Evolutionary conservation across 352 stramenopile species (phyloP), one percentile per base, ranked within the genome.

Genomic region (Peronospora destructor): DNA sequence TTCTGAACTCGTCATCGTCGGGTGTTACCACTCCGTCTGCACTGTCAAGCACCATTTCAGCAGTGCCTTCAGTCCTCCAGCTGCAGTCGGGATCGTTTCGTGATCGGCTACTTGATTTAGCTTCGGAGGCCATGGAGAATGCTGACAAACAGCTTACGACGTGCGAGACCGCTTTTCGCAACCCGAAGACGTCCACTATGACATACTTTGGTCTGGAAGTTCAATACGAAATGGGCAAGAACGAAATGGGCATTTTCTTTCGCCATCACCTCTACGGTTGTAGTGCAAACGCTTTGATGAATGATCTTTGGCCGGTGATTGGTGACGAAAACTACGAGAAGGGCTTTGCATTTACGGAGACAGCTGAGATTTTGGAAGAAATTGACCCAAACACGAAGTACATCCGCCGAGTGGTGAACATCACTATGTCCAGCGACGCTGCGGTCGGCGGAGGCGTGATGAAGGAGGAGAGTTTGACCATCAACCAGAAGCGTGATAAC

Each of bases 201-300:
- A 90, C 77, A 19, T 94, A 94, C 66, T 91, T 94, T 52, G 83
- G 83, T 4, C 61, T 94, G 25, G 74, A 91, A 43, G 83, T 94
- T 33, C 83, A 94, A 61, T 94, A 94, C 52, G 83, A 94, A 35
- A 89, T 91, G 68, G 76, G 67, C 50, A 89, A 91, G 60, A 78
- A 87, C 38, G 80, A 89, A 50, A 86, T 91, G 78, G 71, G 73
- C 14, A 90, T 94, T 49, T 94, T 84, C 54, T 91, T 91, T 64
- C 78, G 81, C 25, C 80, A 91, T 49, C 77, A 87, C 53, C 67
- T 94, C 11, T 90, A 86, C 58, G 83, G 84, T 45, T 84, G 80
- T 54, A 81, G 86, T 50, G 67, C 80, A 34, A 73, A 41, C n/a
- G 42, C 65, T 23, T 68, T 89, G 17, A 72, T 85, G 46, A 79